Base-by-base conservation (phyloP, 352 stramenopile species). In the Globisporangium takayamanum region DNA sequence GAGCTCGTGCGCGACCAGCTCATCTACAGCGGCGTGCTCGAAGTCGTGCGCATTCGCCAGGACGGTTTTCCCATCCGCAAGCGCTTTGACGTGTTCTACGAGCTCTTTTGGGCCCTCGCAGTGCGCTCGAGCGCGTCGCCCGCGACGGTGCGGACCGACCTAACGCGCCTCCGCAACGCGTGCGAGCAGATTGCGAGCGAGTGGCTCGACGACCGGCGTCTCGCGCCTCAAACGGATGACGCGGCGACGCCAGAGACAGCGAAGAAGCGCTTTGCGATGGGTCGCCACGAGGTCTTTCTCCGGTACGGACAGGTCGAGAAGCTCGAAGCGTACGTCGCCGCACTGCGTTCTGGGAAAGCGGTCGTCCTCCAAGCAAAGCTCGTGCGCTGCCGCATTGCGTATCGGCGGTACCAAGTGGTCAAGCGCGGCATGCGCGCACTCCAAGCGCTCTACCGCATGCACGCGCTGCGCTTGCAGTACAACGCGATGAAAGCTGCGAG, bases 31-130 rank as follows among this genome's bases (percentile, higher is more conserved):
- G 92, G 93, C 42, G 92, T 98, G 2, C 72, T 98, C 12, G 90
- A 97, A 59, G 93, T 97, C 25, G 88, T 98, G 12, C 92, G 88
- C 26, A 94, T 98, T 54, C 88, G 87, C 10, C 85, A 97, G 63
- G 87, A 95, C 65, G 92, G 88, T 0, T 98, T 96, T 37, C 91
- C 91, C 4, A 92, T 94, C 51, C 84, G 88, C 8, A 89, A 89
- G 41, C 72, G 73, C 10, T 91, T 87, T 53, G 72, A 84, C 11
- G 63, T 87, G 5, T 91, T 93, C 57, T 91, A 83, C 51, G 73
- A 91, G 30, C 68, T 78, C 12, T 93, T 90, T 25, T 84, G 81
- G 76, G 64, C 72, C 8, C 66, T 91, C 2, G 64, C 56, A 0
- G 55, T 76, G n/a, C 42, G 65, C 22, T 44, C 56, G 0, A 64